Percentiles rank a stretch among this genome's conserved stretches.
Evolutionary conservation across 176 grass and related monocot species (phyloP).

Genomic region (Zizania latifolia): DNA sequence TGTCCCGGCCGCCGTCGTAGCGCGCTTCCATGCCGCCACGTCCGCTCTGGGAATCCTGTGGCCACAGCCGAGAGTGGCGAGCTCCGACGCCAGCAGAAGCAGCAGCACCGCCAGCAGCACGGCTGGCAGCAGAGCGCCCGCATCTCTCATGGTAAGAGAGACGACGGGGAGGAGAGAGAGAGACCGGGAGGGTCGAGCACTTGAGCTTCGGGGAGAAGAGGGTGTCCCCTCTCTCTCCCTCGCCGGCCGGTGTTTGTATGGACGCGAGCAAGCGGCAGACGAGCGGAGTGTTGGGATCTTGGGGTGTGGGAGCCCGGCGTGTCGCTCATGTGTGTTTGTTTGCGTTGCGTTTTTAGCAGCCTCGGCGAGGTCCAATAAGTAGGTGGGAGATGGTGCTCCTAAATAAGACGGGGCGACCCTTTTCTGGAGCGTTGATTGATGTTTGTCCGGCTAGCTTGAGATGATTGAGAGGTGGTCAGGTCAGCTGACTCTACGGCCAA

Average conservation of each 20-base stretch:
- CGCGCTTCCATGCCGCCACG: slow-evolving; percentile 15
- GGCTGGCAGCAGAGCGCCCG: slow-evolving; percentile 10
- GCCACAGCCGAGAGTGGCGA: slow-evolving; percentile 39
- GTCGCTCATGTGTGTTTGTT: not conserved
- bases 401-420: slow-evolving; percentile 15
- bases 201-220: not conserved
- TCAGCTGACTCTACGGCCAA: not conserved
- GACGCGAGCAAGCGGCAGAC: not conserved
- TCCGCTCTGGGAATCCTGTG: slow-evolving; percentile 32
- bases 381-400: not conserved
- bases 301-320: not conserved
- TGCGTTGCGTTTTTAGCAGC: not conserved
- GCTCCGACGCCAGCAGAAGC: slow-evolving; percentile 38
- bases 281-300: not conserved
- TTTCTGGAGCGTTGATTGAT: not conserved
- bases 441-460: not conserved
- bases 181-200: not conserved
- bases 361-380: not conserved
- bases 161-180: too few species aligned
- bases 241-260: slow-evolving; percentile 6
- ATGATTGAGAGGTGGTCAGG: slow-evolving; percentile 7
- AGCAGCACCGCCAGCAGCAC: slow-evolving; percentile 40
- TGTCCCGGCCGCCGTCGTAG: not conserved
- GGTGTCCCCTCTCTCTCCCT: not conserved
- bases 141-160: slow-evolving; percentile 26